phyloP scores from a whole-genome alignment of 257 asterid species.

The Capsicum rhomboideum region DNA sequence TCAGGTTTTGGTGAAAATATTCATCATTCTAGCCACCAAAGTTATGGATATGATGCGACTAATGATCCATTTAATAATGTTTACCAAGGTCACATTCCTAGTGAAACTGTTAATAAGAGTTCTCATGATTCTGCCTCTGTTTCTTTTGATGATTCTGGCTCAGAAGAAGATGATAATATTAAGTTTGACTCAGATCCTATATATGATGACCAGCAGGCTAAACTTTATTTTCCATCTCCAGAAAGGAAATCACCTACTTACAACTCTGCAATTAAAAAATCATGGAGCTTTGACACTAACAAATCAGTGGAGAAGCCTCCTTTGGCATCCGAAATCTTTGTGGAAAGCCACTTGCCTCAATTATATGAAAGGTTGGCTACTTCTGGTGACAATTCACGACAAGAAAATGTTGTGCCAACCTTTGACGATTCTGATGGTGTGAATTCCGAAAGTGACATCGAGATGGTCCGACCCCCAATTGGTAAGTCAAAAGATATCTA shows the following conservation, averaged over 20 bases:
- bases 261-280: slow-evolving; percentile 13
- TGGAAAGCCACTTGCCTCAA: slow-evolving; percentile 24
- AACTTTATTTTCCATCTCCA: slow-evolving; percentile 28
- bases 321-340: slow-evolving; percentile 19
- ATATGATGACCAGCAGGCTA: slow-evolving; percentile 43
- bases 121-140: slow-evolving; percentile 36
- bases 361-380: slow-evolving; percentile 25
- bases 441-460: slow-evolving; percentile 49
- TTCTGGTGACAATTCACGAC: slow-evolving; percentile 22
- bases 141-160: slow-evolving; percentile 52
- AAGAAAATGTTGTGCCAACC: slow-evolving; percentile 23
- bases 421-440: slow-evolving; percentile 66
- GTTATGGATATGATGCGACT: slow-evolving; percentile 23
- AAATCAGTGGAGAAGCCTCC: slow-evolving; percentile 25
- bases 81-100: slow-evolving; percentile 16
- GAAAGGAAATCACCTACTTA: slow-evolving; percentile 31
- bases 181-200: slow-evolving; percentile 29
- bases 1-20: slow-evolving; percentile 34
- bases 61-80: slow-evolving; percentile 19
- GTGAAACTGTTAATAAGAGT: slow-evolving; percentile 25
- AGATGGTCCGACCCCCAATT: slow-evolving; percentile 14
- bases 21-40: slow-evolving; percentile 31
- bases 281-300: slow-evolving; percentile 27
- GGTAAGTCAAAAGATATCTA: slow-evolving; percentile 10
- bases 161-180: slow-evolving; percentile 43